Conservation (phyloP, 305 asterid genomes). For the Fraxinus platypoda region DNA sequence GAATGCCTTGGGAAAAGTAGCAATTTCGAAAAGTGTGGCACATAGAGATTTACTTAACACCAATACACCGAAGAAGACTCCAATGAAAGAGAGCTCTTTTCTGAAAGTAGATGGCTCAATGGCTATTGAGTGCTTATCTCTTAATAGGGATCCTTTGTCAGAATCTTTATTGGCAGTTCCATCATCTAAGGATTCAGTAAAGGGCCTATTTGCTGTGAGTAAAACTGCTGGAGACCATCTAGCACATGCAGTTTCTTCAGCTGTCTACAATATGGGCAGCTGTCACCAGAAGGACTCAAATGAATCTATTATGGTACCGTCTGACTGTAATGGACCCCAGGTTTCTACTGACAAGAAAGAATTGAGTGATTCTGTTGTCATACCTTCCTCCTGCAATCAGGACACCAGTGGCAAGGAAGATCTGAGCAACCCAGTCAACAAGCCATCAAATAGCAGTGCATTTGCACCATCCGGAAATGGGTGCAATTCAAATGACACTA, state of each 20-base stretch:
- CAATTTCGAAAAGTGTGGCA: conserved; percentile 39
- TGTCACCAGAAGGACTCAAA: conserved; percentile 28
- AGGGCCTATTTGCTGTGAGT: conserved; percentile 25
- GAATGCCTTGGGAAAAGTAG: conserved; percentile 47
- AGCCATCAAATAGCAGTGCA: conserved; percentile 23
- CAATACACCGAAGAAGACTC: conserved; percentile 24
- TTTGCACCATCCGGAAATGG: conserved; percentile 13
- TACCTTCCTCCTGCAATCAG: conserved; percentile 23
- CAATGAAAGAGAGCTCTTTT: conserved; percentile 22
- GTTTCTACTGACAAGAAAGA: conserved; percentile 29
- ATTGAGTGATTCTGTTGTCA: conserved; percentile 24
- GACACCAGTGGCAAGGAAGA: conserved; percentile 20
- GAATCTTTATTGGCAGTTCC: conserved; percentile 28
- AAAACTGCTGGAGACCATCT: conserved; percentile 21
- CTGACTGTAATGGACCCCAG: conserved; percentile 21
- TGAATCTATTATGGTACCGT: conserved; percentile 23
- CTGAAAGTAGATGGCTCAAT: conserved; percentile 26
- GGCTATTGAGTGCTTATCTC: conserved; percentile 24
- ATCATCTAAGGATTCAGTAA: conserved; percentile 25
- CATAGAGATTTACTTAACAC: conserved; percentile 30
- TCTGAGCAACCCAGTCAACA: conserved; percentile 24
- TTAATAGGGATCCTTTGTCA: conserved; percentile 29
- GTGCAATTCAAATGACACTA: conserved; percentile 26
- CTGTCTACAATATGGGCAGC: conserved; percentile 19
- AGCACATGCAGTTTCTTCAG: conserved; percentile 24